Percentiles rank a stretch among this genome's conserved stretches.
Evolutionary conservation across 768 basidiomycete genomes (phyloP).

Genomic region (Filobasidium wieringae): DNA sequence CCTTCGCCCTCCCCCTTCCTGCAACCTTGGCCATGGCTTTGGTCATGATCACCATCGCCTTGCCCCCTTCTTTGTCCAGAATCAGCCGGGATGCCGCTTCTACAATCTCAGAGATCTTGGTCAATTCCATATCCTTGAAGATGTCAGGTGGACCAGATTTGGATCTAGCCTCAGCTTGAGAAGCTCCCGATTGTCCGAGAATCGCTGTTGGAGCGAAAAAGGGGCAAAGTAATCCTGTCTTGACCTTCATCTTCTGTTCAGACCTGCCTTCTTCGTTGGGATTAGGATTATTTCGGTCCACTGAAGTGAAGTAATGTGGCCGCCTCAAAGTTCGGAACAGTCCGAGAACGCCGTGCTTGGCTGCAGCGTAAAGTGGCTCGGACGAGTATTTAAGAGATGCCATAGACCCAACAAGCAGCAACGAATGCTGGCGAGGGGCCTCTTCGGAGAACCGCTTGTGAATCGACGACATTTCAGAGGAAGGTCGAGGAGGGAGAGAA

Average conservation of each 20-base stretch:
- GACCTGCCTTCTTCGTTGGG: neutral
- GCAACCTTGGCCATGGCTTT: neutral
- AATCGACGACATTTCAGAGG: neutral
- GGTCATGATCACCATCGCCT: constrained; percentile 10
- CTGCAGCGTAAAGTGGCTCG: constrained; percentile 10
- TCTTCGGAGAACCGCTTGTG: neutral
- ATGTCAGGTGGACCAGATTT: neutral
- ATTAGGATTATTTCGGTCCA: neutral
- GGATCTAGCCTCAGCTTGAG: too few relatives aligned
- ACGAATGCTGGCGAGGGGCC: constrained; percentile 5
- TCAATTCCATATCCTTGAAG: neutral
- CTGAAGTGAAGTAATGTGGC: neutral
- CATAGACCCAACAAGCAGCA: constrained; percentile 13
- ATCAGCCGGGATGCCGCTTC: constrained; percentile 10
- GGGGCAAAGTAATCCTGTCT: constrained; percentile 10
- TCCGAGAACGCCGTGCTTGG: constrained; percentile 15
- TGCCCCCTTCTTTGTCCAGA: constrained; percentile 8
- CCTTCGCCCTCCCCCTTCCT: constrained; percentile 1
- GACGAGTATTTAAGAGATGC: constrained; percentile 6
- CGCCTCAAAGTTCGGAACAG: constrained; percentile 10
- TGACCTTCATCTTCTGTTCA: constrained; percentile 8
- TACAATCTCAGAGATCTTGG: constrained; percentile 12
- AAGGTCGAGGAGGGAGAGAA: neutral
- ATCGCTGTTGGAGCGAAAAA: constrained; percentile 13
- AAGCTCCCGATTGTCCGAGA: too few relatives aligned